Percentiles rank a stretch among this genome's conserved stretches.
Evolutionary conservation across 495 filamentous ascomycete genomes (phyloP).

Genomic region (Tuber umbilicatum): DNA sequence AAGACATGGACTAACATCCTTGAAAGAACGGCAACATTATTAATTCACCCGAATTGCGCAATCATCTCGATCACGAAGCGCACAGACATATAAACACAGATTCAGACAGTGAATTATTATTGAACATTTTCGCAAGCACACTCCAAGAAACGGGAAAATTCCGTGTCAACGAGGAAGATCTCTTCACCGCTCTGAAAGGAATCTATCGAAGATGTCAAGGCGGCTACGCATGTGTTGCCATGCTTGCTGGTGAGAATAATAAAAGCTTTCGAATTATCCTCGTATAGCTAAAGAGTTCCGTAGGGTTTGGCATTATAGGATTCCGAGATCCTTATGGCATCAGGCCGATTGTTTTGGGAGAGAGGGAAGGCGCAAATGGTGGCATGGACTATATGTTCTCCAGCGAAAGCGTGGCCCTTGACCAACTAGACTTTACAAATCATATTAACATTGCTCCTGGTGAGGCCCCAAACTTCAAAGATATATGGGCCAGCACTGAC

Average conservation of each 20-base stretch:
- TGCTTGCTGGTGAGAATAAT: conserved; percentile 69
- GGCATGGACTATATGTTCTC: conserved; percentile 94
- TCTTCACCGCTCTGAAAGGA: conserved; percentile 67
- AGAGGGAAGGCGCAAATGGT: conserved; percentile 54
- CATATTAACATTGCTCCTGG: conserved; percentile 78
- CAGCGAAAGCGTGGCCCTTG: conserved; percentile 88
- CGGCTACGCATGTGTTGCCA: conserved; percentile 80
- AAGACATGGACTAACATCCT: conserved; percentile 47
- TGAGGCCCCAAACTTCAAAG: conserved; percentile 5
- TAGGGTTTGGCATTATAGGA: conserved; percentile 76
- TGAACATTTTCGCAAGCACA: conserved; percentile 92
- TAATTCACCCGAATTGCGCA: conserved; percentile 74
- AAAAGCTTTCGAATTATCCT: background rate
- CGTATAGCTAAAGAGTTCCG: conserved; percentile 3
- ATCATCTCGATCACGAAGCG: conserved; percentile 76
- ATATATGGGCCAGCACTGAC: background rate
- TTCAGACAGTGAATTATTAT: conserved; percentile 86
- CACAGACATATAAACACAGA: conserved; percentile 97
- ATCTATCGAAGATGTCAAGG: conserved; percentile 76
- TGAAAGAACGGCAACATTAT: conserved; percentile 88
- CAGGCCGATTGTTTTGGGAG: conserved; percentile 77
- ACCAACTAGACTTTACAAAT: conserved; percentile 75
- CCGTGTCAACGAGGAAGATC: conserved; percentile 83
- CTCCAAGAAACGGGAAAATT: conserved; percentile 94
- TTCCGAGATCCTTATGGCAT: conserved; percentile 90